Evolutionary conservation across 345 rosid genomes (phyloP).

Genomic region (Garcia nutans): DNA sequence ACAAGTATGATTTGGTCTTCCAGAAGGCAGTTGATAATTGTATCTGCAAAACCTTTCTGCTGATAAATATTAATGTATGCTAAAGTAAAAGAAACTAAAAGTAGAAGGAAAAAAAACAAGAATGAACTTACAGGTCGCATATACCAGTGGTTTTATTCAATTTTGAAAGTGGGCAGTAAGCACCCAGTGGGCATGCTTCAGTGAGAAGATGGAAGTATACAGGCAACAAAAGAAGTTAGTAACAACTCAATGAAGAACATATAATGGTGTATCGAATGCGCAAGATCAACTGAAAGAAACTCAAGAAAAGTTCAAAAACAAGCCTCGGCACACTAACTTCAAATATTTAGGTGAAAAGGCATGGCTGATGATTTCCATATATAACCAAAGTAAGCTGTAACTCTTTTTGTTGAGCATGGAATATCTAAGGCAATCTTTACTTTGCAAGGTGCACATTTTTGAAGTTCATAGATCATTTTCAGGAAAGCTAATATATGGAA

Average conservation of each 20-base stretch:
- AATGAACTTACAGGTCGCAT: conserved; percentile 91
- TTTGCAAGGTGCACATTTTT: background rate
- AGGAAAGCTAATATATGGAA: background rate
- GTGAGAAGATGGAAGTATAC: conserved; percentile 11
- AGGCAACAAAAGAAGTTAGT: background rate
- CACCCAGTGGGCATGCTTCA: conserved; percentile 96
- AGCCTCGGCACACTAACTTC: background rate
- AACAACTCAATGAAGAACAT: background rate
- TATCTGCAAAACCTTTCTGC: conserved; percentile 71
- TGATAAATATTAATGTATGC: conserved; percentile 38
- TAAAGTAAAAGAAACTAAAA: conserved; percentile 17
- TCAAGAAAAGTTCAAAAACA: background rate
- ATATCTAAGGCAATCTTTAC: background rate
- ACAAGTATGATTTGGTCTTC: conserved; percentile 69
- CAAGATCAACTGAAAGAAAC: background rate
- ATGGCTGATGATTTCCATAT: background rate
- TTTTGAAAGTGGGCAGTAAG: conserved; percentile 76
- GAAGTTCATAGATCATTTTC: background rate
- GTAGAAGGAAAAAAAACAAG: conserved; percentile 12
- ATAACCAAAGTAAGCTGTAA: background rate
- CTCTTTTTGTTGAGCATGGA: background rate
- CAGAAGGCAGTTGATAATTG: conserved; percentile 81
- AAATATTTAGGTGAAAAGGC: background rate
- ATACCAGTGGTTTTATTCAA: conserved; percentile 71
- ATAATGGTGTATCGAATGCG: background rate